Evolutionary conservation across 768 basidiomycete genomes (phyloP), one percentile per base, ranked within the genome.

Genomic region (Hericium rajendrae): DNA sequence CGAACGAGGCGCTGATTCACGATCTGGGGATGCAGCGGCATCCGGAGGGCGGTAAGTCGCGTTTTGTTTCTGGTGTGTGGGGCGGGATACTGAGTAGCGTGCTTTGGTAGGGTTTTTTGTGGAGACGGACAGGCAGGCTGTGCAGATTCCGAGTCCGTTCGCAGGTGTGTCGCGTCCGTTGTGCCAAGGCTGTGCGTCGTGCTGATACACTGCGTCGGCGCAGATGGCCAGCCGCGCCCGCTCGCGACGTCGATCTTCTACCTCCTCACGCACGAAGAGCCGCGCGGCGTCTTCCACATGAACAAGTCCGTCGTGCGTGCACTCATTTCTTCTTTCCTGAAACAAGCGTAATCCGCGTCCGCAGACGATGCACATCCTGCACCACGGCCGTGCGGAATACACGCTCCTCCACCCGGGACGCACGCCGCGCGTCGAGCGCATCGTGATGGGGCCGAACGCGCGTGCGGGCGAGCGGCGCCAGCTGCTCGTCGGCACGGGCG

Each of bases 281-380:
- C 73, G 2, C 65, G 66, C 41, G 75, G 77, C 4, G 62, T 71
- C 16, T 69, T 79, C 57, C 76, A 78, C 58, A 74, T 76, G 65
- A 78, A 79, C 68, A 78, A 78, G 60, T 77, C 76, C 2, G 69
- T 74, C 5, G 76, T 75, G 60, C 41, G 74, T 66, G 22, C 22
- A 22, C 22, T 22, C 22, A 22, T 22, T 22, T 22, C 22, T 22
- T 2, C 22, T 22, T 22, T 22, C 22, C 22, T 22, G 22, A 22
- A 22, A 22, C 22, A 22, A 22, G 22, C 22, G 22, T 22, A 22
- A 22, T 22, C 22, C 22, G 22, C 40, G 43, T 38, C 38, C 16
- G 15, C 53, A 81, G 79, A 81, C 78, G 4, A 77, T 77, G 65
- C 79, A 81, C 61, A 69, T 77, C 20, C 73, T 74, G 38, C 79